Evolutionary conservation across 2,329 filamentous ascomycete genomes (phyloP).

Genomic region (Cladosporium oxysporum): DNA sequence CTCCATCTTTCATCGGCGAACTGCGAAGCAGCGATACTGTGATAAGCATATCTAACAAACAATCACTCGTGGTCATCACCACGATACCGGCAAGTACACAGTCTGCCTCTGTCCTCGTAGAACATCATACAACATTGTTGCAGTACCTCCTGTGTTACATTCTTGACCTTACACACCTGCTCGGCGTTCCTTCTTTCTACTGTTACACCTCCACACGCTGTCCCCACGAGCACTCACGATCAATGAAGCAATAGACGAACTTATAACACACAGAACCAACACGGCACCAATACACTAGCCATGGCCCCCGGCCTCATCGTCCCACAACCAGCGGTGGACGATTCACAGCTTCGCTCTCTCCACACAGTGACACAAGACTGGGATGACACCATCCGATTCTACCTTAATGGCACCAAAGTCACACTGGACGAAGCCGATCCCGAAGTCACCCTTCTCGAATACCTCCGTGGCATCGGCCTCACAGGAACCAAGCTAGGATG

Average conservation of each 20-base stretch:
- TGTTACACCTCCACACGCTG: neutral
- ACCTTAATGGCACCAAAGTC: slow-evolving; percentile 90
- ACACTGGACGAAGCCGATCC: slow-evolving; percentile 85
- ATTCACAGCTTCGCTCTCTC: slow-evolving; percentile 51
- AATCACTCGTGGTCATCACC: slow-evolving; percentile 7
- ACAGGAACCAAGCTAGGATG: slow-evolving; percentile 97
- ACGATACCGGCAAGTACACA: slow-evolving; percentile 15
- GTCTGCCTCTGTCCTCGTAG: neutral
- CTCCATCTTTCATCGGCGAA: slow-evolving; percentile 2
- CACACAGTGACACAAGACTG: slow-evolving; percentile 70
- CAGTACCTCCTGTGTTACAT: neutral
- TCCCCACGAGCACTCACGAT: neutral
- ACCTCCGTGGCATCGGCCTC: slow-evolving; percentile 85
- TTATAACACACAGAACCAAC: neutral
- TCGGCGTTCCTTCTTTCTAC: neutral
- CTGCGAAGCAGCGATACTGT: slow-evolving; percentile 2
- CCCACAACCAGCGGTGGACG: slow-evolving; percentile 47
- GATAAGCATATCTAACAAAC: slow-evolving; percentile 17
- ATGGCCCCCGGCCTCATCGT: slow-evolving; percentile 63
- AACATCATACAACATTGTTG: neutral
- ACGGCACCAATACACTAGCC: neutral
- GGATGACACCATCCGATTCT: slow-evolving; percentile 88
- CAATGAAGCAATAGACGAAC: slow-evolving; percentile 1
- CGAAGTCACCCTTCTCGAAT: slow-evolving; percentile 88
- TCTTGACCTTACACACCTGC: neutral